Conservation (phyloP, 164 flowering plant genomes). For the Saururus chinensis region DNA sequence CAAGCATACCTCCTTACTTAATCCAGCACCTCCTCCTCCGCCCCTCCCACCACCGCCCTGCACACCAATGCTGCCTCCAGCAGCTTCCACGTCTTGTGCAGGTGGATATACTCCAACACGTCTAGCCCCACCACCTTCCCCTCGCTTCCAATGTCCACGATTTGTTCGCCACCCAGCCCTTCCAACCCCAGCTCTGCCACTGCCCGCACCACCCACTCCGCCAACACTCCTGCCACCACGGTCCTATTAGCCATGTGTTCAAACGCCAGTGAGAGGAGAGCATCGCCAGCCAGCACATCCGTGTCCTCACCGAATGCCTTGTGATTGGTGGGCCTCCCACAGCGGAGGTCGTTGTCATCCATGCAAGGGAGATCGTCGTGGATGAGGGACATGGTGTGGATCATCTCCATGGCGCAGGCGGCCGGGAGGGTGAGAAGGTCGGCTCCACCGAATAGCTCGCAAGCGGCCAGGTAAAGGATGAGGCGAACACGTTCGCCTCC, state of each 20-base stretch:
- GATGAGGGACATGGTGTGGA: no score
- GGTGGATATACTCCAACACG: no score
- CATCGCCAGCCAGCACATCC: no score
- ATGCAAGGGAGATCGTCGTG: no score
- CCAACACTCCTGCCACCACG: constrained; percentile 7
- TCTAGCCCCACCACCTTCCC: no score
- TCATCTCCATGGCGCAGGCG: no score
- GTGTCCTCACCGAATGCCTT: constrained; percentile 28
- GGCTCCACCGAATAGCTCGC: constrained; percentile 47
- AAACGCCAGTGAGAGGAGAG: no score
- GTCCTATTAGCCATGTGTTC: constrained; percentile 24
- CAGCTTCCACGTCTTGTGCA: constrained; percentile 36
- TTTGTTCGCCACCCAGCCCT: constrained; percentile 33
- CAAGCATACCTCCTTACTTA: constrained; percentile 25
- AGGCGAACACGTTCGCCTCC: constrained; percentile 56
- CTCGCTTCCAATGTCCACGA: constrained; percentile 25
- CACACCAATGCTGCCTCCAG: no score
- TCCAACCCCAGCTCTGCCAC: no score
- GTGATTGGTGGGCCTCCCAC: no score
- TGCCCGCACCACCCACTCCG: constrained; percentile 23
- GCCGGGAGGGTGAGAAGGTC: constrained; percentile 26
- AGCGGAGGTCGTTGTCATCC: no score
- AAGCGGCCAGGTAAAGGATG: constrained; percentile 35
- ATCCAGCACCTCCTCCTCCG: constrained; percentile 14
- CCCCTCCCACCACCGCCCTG: no score